Evolutionary conservation across 345 rosid genomes (phyloP).

Genomic region (Gossypium thurberi): DNA sequence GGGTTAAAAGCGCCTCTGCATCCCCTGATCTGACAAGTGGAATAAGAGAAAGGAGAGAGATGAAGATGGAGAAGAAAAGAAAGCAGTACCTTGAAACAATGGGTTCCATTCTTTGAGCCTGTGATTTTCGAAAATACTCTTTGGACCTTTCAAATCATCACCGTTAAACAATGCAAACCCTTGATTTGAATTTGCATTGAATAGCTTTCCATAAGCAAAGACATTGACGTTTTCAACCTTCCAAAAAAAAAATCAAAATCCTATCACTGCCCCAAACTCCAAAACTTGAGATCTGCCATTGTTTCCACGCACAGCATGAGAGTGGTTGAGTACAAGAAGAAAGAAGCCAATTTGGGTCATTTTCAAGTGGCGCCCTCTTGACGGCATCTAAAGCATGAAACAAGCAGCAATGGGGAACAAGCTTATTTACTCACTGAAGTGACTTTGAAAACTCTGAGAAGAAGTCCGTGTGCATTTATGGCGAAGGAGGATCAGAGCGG

Average conservation of each 20-base stretch:
- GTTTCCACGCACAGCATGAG: not conserved
- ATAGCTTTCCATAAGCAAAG: not conserved
- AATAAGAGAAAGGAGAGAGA: conserved; percentile 22
- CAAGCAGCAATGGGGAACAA: not conserved
- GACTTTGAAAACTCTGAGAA: not conserved
- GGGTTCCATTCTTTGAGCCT: conserved; percentile 20
- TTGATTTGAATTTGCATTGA: conserved; percentile 8
- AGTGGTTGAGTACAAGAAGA: not conserved
- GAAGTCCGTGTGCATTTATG: not conserved
- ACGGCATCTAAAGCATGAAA: not conserved
- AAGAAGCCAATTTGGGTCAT: not conserved
- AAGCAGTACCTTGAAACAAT: conserved; percentile 23
- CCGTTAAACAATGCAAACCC: conserved; percentile 8
- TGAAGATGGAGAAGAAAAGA: conserved; percentile 18
- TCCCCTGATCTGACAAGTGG: conserved; percentile 56
- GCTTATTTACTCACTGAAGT: conserved; percentile 1
- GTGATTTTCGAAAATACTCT: conserved; percentile 2
- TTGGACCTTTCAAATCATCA: conserved; percentile 5
- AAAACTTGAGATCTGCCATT: not conserved
- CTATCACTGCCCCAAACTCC: not conserved
- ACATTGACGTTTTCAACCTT: conserved; percentile 4
- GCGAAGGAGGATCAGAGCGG: not conserved
- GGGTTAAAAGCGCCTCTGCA: conserved; percentile 51
- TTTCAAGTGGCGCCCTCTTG: not conserved
- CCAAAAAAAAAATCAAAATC: not conserved